Evolutionary conservation across 2,329 filamentous ascomycete genomes (phyloP).

Genomic region (Xylaria multiplex): DNA sequence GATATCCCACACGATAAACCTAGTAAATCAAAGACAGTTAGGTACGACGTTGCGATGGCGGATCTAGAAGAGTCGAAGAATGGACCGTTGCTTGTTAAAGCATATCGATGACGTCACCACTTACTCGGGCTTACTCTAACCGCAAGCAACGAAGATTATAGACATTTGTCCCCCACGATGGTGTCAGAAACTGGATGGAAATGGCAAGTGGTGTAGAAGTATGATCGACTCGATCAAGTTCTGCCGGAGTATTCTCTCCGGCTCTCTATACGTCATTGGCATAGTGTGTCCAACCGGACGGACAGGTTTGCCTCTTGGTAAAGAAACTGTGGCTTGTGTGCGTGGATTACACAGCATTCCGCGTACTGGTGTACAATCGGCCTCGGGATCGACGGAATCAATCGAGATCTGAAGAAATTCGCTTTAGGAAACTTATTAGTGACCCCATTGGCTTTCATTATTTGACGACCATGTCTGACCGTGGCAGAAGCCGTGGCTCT

Average conservation of each 20-base stretch:
- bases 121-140: neutral
- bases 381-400: slow-evolving; percentile 22
- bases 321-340: slow-evolving; percentile 7
- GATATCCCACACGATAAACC: neutral
- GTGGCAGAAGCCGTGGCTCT: too few relatives aligned
- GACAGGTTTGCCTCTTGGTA: too few relatives aligned
- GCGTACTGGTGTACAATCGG: neutral
- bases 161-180: neutral
- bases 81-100: neutral
- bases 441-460: too few relatives aligned
- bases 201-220: neutral
- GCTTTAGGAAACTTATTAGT: too few relatives aligned
- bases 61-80: neutral
- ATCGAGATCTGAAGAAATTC: slow-evolving; percentile 19
- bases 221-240: neutral
- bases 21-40: neutral
- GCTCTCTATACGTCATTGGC: slow-evolving; percentile 6
- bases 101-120: slow-evolving; percentile 16
- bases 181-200: slow-evolving; percentile 14
- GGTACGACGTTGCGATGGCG: neutral
- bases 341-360: neutral
- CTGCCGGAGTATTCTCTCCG: slow-evolving; percentile 27
- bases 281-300: too few relatives aligned
- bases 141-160: neutral
- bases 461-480: too few relatives aligned